Evolutionary conservation across 345 rosid genomes (phyloP).

Genomic region (Eucalyptus sideroxylon): DNA sequence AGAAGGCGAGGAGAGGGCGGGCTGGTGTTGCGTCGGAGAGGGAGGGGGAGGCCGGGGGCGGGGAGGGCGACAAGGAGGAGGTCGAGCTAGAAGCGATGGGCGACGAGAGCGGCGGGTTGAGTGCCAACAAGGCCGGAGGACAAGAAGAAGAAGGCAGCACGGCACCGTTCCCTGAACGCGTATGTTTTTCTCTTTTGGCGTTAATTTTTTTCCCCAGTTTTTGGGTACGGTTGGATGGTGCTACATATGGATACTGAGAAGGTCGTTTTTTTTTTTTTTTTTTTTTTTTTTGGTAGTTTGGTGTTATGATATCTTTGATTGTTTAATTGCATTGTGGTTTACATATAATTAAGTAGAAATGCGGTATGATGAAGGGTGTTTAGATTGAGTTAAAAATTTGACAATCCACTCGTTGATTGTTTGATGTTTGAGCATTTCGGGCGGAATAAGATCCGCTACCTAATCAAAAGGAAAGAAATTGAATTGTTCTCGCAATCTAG

Average conservation of each 20-base stretch:
- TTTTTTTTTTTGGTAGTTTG: background rate
- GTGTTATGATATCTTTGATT: background rate
- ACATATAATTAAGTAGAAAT: background rate
- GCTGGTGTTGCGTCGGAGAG: conserved; percentile 10
- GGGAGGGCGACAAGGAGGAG: conserved; percentile 14
- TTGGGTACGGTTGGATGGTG: background rate
- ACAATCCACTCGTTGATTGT: background rate
- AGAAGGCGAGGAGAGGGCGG: conserved; percentile 38
- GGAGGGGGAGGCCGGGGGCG: conserved; percentile 4
- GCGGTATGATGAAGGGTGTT: background rate
- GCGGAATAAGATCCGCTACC: background rate
- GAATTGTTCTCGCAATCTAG: background rate
- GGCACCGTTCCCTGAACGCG: conserved; percentile 87
- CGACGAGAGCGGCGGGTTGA: conserved; percentile 62
- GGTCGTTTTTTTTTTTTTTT: background rate
- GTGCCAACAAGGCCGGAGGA: conserved; percentile 65
- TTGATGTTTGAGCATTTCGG: background rate
- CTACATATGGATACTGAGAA: background rate
- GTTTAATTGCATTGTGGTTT: background rate
- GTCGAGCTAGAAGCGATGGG: conserved; percentile 32
- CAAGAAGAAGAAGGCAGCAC: conserved; percentile 89
- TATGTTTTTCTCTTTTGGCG: conserved; percentile 1
- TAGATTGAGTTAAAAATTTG: background rate
- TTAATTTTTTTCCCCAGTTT: background rate
- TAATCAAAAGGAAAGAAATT: background rate